A percentile compares a stretch with the other conserved stretches of the same genome.
Conservation (phyloP, 2,329 filamentous ascomycete genomes). For the Talaromyces marneffei region DNA sequence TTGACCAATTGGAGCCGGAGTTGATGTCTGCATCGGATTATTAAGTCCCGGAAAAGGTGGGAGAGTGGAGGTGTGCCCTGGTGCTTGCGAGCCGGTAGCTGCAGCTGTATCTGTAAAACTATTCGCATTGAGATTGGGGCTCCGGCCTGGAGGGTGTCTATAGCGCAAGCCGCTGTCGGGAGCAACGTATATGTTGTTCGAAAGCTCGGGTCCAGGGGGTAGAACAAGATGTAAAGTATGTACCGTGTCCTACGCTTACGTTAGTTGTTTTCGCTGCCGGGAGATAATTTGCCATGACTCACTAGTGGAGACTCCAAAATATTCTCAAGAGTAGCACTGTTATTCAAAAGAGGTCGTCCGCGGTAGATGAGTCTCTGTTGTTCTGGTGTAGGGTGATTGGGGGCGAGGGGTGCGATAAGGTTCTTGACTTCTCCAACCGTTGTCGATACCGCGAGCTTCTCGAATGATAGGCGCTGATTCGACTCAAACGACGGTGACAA, state of each 20-base stretch:
- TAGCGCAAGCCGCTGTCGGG: slow-evolving; percentile 12
- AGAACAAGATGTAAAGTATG: slow-evolving; percentile 39
- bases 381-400: slow-evolving; percentile 40
- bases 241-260: slow-evolving; percentile 20
- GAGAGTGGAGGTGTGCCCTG: not conserved
- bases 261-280: not conserved
- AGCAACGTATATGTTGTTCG: slow-evolving; percentile 12
- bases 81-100: not conserved
- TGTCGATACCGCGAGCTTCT: slow-evolving; percentile 31
- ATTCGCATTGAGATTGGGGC: not conserved
- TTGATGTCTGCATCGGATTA: not conserved
- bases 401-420: slow-evolving; percentile 46
- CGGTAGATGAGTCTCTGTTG: slow-evolving; percentile 55
- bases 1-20: not conserved
- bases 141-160: slow-evolving; percentile 6
- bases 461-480: slow-evolving; percentile 33
- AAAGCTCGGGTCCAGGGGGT: slow-evolving; percentile 30
- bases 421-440: slow-evolving; percentile 51
- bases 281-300: slow-evolving; percentile 21
- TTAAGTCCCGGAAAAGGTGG: not conserved
- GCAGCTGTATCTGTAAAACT: not conserved
- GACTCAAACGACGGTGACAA: slow-evolving; percentile 38
- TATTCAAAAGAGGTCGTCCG: slow-evolving; percentile 48
- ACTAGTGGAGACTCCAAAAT: slow-evolving; percentile 50
- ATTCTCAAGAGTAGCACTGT: slow-evolving; percentile 43